Percentiles rank a stretch among this genome's conserved stretches.
Evolutionary conservation across 192 early-diverging fungal genomes (phyloP).

Genomic region (Lunasporangiospora selenospora): DNA sequence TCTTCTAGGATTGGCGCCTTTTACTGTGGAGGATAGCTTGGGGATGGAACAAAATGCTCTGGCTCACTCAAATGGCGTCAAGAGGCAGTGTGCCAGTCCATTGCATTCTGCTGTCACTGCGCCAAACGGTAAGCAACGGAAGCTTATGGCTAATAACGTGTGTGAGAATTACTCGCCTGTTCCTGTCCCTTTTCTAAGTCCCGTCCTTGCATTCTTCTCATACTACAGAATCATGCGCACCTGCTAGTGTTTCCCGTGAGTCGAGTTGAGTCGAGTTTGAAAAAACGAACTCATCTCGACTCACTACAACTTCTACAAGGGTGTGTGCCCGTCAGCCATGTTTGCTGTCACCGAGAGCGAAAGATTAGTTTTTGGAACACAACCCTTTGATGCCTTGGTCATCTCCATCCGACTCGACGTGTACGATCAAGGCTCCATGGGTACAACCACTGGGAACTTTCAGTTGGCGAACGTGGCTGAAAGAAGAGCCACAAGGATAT

Average conservation of each 20-base stretch:
- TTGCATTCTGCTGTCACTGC: slow-evolving; percentile 2
- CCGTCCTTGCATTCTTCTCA: slow-evolving; percentile 7
- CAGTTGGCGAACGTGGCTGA: background rate
- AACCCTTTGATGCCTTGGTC: slow-evolving; percentile 31
- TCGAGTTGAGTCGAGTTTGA: slow-evolving; percentile 5
- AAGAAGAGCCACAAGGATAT: slow-evolving; percentile 16
- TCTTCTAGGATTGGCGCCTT: background rate
- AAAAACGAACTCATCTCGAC: background rate
- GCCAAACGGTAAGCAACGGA: background rate
- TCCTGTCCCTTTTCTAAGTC: slow-evolving; percentile 1
- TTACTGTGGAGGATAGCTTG: background rate
- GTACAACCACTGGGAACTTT: slow-evolving; percentile 14
- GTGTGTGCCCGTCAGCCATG: slow-evolving; percentile 29
- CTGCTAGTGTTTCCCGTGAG: no score
- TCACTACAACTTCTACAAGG: slow-evolving; percentile 28
- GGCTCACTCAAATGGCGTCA: background rate
- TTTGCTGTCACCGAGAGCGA: slow-evolving; percentile 6
- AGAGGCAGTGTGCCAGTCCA: background rate
- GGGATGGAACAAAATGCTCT: background rate
- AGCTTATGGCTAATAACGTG: background rate
- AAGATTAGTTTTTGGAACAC: slow-evolving; percentile 40
- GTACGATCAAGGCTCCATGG: slow-evolving; percentile 8
- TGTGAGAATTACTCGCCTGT: slow-evolving; percentile 10
- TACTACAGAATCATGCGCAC: slow-evolving; percentile 6
- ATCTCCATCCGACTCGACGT: slow-evolving; percentile 39